Base-by-base conservation (phyloP, 139 green algal species). In the Asterochloris sp. region DNA sequence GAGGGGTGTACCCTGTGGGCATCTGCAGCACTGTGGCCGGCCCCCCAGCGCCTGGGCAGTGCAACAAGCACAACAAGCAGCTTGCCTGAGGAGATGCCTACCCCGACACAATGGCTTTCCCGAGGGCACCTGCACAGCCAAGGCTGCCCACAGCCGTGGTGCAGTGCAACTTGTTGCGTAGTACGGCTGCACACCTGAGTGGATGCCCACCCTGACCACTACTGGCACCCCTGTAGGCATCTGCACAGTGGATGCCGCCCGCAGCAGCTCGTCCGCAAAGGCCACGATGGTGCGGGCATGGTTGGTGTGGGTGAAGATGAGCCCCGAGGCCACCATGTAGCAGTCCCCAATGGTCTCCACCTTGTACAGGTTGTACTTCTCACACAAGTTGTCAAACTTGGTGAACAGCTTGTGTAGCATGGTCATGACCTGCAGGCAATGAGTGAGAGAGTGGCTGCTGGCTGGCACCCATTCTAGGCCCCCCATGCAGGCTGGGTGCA, bases 281-380 rank as follows among this genome's bases (percentile, higher is more conserved):
- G 17, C 66, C 17, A 23, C 21, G 19, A 71, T 71, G 66, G 19
- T 26, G 66, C 66, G 21, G 19, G 21, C 66, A 21, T 26, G 21
- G 66, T 23, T 26, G 19, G 66, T 71, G 4, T 23, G 66, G 21
- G 17, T 21, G 2, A 10, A 71, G 21, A 23, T 71, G 19, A 23
- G 21, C 21, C 66, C 19, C 66, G 66, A 26, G 21, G 23, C 74
- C 38, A 54, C 38, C 38, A 54, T 54, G 38, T 54, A 54, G 38
- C 38, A 54, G 74, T 78, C 74, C 12, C 80, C 80, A 54, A 83
- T 77, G 60, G 80, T 83, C 60, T 83, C 80, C 68, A 83, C 71
- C 80, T 83, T 83, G 80, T 74, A 78, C 68, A 83, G 24, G 71
- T 78, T 78, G 69, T 79, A 62, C 69, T 79, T 73, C 47, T 76